These are phyloP conservation scores for Boletellus sp. DNA, from an alignment of 768 basidiomycete genomes.

Conservation along the genomic window DNA sequence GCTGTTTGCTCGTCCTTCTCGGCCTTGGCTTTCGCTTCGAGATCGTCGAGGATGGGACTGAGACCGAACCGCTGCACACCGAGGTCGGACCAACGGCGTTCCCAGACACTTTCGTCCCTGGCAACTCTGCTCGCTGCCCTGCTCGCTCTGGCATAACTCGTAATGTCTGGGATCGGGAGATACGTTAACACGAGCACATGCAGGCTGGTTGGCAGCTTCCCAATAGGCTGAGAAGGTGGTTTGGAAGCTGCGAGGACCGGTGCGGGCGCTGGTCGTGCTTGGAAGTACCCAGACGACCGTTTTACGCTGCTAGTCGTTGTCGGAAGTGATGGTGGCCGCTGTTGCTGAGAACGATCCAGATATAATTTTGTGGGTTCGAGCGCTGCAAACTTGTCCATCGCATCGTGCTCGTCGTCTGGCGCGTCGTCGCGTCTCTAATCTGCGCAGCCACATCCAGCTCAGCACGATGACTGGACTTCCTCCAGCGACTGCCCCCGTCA, in stretches of 20 bases:
- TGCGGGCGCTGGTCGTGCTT: not conserved
- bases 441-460: slow-evolving; percentile 8
- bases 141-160: slow-evolving; percentile 66
- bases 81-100: slow-evolving; percentile 63
- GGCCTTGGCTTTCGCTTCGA: slow-evolving; percentile 45
- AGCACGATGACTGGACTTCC: slow-evolving; percentile 14
- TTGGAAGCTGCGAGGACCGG: slow-evolving; percentile 17
- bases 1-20: slow-evolving; percentile 31
- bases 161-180: slow-evolving; percentile 78
- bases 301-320: slow-evolving; percentile 17
- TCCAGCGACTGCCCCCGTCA: slow-evolving; percentile 52
- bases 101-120: slow-evolving; percentile 78
- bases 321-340: slow-evolving; percentile 9
- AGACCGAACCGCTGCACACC: slow-evolving; percentile 45
- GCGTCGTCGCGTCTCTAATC: not conserved
- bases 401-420: slow-evolving; percentile 7
- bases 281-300: slow-evolving; percentile 5
- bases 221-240: slow-evolving; percentile 48
- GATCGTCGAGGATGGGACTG: slow-evolving; percentile 49
- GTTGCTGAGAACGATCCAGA: slow-evolving; percentile 30
- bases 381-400: slow-evolving; percentile 84
- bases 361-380: slow-evolving; percentile 72
- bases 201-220: slow-evolving; percentile 73
- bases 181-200: slow-evolving; percentile 70
- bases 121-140: slow-evolving; percentile 61